Conservation (phyloP, 768 basidiomycete genomes). For the Lactarius trivialis region DNA sequence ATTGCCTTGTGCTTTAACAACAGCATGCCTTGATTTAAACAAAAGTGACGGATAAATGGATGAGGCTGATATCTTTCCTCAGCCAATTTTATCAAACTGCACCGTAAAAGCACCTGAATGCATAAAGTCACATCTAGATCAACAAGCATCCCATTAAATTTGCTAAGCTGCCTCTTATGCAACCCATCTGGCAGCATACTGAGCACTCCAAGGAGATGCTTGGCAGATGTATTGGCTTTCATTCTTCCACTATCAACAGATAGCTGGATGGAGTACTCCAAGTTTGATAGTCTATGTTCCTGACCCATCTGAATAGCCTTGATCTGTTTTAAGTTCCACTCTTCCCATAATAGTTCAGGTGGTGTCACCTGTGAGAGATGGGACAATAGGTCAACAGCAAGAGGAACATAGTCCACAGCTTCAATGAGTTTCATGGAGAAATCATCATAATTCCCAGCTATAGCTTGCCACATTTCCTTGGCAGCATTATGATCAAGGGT, state of each 20-base stretch:
- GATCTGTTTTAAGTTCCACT: neutral
- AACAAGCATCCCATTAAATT: neutral
- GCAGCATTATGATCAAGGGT: neutral
- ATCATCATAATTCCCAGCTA: neutral
- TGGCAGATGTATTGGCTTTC: neutral
- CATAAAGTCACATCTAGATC: neutral
- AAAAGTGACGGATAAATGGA: neutral
- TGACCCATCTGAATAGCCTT: neutral
- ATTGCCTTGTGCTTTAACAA: neutral
- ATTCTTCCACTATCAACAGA: neutral
- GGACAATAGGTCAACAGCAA: neutral
- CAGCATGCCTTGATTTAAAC: neutral
- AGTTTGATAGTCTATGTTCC: neutral
- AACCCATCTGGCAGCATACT: neutral
- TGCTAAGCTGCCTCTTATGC: neutral
- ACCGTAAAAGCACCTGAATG: neutral
- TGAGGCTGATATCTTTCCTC: neutral
- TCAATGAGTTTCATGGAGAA: neutral
- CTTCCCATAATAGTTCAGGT: neutral
- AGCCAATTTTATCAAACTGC: neutral
- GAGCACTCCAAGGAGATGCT: neutral
- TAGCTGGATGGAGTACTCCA: neutral
- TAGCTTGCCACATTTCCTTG: neutral
- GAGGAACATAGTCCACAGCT: neutral
- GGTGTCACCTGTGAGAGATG: neutral